Evolutionary conservation across 768 basidiomycete species (phyloP).

Genomic region (Suillus cothurnatus): DNA sequence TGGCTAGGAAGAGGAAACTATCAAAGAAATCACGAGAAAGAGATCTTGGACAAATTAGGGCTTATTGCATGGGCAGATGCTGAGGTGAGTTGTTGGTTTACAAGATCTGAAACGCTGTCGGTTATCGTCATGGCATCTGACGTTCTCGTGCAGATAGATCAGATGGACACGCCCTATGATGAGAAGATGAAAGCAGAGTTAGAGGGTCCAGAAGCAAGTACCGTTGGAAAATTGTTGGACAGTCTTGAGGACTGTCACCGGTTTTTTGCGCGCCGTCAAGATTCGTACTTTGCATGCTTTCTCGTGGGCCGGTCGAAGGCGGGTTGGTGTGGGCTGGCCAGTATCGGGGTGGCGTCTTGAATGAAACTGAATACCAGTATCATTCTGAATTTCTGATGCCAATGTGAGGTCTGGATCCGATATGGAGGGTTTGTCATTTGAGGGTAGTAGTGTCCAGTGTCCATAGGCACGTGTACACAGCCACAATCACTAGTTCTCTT

Average conservation of each 20-base stretch:
- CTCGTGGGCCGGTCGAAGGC: constrained; percentile 35
- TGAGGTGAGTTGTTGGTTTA: constrained; percentile 12
- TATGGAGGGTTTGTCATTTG: neutral
- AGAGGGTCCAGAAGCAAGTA: neutral
- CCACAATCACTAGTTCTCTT: constrained; percentile 2
- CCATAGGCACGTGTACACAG: too few species aligned
- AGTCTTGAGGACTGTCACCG: constrained; percentile 15
- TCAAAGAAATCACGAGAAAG: constrained; percentile 30
- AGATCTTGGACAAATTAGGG: constrained; percentile 37
- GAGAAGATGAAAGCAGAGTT: neutral
- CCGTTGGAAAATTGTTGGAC: neutral
- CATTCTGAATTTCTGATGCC: neutral
- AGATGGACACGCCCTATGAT: neutral
- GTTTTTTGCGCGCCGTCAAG: constrained; percentile 16
- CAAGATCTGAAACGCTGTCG: neutral
- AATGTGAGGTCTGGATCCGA: neutral
- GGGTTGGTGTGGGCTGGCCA: constrained; percentile 24
- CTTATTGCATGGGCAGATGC: constrained; percentile 26
- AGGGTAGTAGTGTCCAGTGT: too few species aligned
- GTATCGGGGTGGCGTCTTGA: constrained; percentile 17
- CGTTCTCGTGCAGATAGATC: neutral
- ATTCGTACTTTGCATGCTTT: constrained; percentile 37
- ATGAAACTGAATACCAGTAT: neutral
- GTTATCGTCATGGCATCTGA: neutral
- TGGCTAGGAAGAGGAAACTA: constrained; percentile 50